phyloP scores from a whole-genome alignment of 768 basidiomycete genomes.

The Wakefieldia striispora region DNA sequence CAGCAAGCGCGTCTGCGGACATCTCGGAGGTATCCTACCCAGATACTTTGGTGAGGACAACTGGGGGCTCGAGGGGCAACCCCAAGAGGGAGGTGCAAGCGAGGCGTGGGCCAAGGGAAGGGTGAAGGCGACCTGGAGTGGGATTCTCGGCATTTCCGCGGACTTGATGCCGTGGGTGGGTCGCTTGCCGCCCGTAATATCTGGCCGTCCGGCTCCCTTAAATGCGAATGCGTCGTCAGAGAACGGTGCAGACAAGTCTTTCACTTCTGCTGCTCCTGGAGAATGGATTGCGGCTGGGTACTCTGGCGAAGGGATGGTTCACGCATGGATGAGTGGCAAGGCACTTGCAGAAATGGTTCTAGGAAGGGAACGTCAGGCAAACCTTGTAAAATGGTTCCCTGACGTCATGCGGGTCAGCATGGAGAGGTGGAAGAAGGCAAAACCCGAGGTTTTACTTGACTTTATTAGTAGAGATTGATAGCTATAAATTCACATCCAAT shows the following conservation, averaged over 20 bases:
- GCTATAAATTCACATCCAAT: too few relatives aligned
- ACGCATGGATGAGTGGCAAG: conserved; percentile 65
- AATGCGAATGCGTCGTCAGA: background rate
- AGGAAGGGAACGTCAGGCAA: conserved; percentile 29
- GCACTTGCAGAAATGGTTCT: conserved; percentile 61
- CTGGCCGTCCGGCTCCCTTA: conserved; percentile 38
- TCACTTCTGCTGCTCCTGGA: conserved; percentile 39
- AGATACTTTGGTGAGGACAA: conserved; percentile 49
- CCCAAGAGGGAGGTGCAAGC: conserved; percentile 6
- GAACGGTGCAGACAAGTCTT: background rate
- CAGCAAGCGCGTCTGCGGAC: conserved; percentile 30
- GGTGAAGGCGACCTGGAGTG: conserved; percentile 60
- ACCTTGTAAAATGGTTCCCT: conserved; percentile 47
- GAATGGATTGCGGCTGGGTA: conserved; percentile 77
- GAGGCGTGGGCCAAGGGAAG: conserved; percentile 41
- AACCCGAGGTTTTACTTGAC: conserved; percentile 39
- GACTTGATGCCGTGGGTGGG: conserved; percentile 74
- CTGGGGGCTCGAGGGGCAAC: conserved; percentile 39
- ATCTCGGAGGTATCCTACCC: conserved; percentile 47
- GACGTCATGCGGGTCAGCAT: conserved; percentile 45
- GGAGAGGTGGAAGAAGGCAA: conserved; percentile 54
- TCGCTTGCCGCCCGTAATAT: conserved; percentile 47
- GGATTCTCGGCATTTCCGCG: conserved; percentile 60
- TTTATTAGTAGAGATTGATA: background rate
- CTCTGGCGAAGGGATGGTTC: conserved; percentile 71